These are phyloP conservation scores for Zhuliangozyma blackwelliae DNA, from an alignment of 1,139 yeast species.

Conservation along the genomic window DNA sequence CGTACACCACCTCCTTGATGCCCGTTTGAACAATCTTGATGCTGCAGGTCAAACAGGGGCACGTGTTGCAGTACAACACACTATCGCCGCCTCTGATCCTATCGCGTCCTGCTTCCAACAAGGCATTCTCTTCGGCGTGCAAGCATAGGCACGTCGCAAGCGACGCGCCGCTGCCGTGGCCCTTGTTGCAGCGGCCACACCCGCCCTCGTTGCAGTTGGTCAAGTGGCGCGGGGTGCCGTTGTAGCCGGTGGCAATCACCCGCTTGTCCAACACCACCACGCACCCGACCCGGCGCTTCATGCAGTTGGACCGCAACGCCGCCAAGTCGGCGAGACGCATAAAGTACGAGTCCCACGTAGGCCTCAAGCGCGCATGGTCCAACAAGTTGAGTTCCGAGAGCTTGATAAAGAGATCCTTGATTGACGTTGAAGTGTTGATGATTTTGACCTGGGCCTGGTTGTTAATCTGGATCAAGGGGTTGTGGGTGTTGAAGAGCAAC, in stretches of 20 bases:
- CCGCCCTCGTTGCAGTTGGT: constrained; percentile 94
- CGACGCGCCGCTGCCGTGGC: constrained; percentile 57
- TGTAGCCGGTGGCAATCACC: constrained; percentile 93
- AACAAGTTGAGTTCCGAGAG: constrained; percentile 52
- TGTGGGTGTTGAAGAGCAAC: constrained; percentile 30
- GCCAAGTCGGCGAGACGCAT: constrained; percentile 93
- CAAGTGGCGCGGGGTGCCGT: constrained; percentile 91
- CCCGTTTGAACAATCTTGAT: constrained; percentile 94
- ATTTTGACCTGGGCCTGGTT: constrained; percentile 58
- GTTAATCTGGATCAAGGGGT: constrained; percentile 46
- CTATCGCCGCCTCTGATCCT: constrained; percentile 52
- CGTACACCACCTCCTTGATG: constrained; percentile 86
- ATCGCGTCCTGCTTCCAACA: constrained; percentile 90
- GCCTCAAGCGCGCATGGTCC: constrained; percentile 68
- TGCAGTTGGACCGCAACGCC: constrained; percentile 87
- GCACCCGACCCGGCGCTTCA: constrained; percentile 96
- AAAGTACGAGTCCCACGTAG: constrained; percentile 94
- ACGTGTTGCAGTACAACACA: constrained; percentile 89
- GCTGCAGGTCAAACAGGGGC: constrained; percentile 95
- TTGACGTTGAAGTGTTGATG: constrained; percentile 51
- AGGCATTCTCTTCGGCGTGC: constrained; percentile 96
- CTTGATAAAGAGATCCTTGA: constrained; percentile 46
- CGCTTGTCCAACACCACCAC: constrained; percentile 83
- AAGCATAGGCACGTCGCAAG: constrained; percentile 84
- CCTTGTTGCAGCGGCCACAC: constrained; percentile 76